Evolutionary conservation across 2,329 filamentous ascomycete species (phyloP), one percentile per base, ranked within the genome.

Genomic region (Aureobasidium namibiae): DNA sequence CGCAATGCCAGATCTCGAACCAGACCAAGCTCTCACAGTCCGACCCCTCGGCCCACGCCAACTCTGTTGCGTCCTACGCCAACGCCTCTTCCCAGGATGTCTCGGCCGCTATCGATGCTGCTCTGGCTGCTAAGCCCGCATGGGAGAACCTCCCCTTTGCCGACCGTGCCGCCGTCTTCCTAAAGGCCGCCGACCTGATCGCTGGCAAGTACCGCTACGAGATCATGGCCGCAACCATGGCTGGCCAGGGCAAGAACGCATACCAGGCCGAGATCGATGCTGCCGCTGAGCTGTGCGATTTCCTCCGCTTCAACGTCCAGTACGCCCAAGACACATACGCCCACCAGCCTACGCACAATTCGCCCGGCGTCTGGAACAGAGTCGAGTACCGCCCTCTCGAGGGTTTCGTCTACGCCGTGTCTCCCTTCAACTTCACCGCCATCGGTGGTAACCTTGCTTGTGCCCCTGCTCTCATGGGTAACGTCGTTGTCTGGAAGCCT

Each of bases 241-340:
- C 96, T 33, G 94, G 92, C 62, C 92, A 99, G 76, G 92, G 94
- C 68, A 97, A 97, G 83, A 97, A 96, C 73, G 90, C 90, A 49
- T 97, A 91, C 91, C 92, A 99, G 76, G 92, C 94, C n/a, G 92
- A 99, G 80, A 97, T 97, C 64, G 92, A 97, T 74, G 83, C 92
- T 39, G 92, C 92, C 18, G 92, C 92, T 9, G 94, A 99, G 80
- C 76, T 95, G 67, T 87, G 84, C 66, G 92, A 99, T 73, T 97
- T 97, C 76, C 78, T 97, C 71, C 85, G 91, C 45, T 96, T 96
- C 79, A 94, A 94, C 70, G 92, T 96, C 56, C 85, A 92, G 73
- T 96, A 94, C 70, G 92, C 92, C 29, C 87, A 96, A 76, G 89
- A 96, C 71, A 78, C 96, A 59, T 96, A 96, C 72, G 83, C 84